Percentiles rank a stretch among this genome's conserved stretches.
phyloP scores from a whole-genome alignment of 139 green algal species.

The Parachlorella kessleri region DNA sequence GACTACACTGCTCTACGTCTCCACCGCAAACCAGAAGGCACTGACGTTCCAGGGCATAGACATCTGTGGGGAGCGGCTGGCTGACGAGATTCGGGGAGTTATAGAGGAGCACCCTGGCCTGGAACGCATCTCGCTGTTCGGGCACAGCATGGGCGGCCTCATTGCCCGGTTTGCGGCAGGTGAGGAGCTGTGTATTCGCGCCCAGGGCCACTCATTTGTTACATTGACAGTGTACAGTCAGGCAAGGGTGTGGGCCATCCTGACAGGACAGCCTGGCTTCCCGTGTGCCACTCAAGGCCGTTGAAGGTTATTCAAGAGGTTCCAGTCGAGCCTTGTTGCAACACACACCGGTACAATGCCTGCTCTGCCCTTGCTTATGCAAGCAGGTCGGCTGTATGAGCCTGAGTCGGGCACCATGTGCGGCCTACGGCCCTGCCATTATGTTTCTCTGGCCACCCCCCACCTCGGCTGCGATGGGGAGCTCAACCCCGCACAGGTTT shows the following conservation, averaged over 20 bases:
- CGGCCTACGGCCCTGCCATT: constrained; percentile 73
- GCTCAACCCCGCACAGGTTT: constrained; percentile 56
- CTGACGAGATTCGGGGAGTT: constrained; percentile 65
- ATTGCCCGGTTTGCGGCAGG: constrained; percentile 53
- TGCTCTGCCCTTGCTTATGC: background rate
- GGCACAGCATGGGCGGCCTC: constrained; percentile 77
- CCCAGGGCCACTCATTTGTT: too few relatives aligned
- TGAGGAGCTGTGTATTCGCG: too few relatives aligned
- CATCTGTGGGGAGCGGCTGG: constrained; percentile 74
- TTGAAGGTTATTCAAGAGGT: background rate
- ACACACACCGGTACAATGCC: background rate
- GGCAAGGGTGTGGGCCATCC: too few relatives aligned
- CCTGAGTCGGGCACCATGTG: constrained; percentile 40
- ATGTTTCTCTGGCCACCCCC: constrained; percentile 79
- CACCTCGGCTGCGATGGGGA: constrained; percentile 77
- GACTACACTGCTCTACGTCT: constrained; percentile 46
- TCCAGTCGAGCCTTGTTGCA: too few relatives aligned
- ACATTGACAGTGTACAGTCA: too few relatives aligned
- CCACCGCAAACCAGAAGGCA: constrained; percentile 39
- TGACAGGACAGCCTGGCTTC: too few relatives aligned
- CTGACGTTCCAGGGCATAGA: constrained; percentile 84
- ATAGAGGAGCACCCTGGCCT: constrained; percentile 52
- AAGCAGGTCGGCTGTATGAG: constrained; percentile 60
- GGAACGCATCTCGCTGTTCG: constrained; percentile 67
- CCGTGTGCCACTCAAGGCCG: too few relatives aligned